These are phyloP conservation scores for Acacia acuminata DNA, from an alignment of 306 rosid species.

Conservation along the genomic window DNA sequence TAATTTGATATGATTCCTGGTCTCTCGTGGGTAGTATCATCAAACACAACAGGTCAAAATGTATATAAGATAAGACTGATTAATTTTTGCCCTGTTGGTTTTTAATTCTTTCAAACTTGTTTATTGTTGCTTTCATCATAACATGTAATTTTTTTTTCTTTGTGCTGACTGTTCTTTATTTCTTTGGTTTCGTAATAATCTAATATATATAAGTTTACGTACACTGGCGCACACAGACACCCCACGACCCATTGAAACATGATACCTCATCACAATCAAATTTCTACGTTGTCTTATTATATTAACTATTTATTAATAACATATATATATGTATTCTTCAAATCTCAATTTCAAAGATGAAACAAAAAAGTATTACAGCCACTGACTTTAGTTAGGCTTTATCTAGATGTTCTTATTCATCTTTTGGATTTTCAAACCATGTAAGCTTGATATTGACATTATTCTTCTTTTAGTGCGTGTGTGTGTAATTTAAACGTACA, in stretches of 20 bases:
- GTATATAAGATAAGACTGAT: not conserved
- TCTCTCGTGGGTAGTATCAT: not conserved
- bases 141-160: not conserved
- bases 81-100: not conserved
- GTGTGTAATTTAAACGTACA: not conserved
- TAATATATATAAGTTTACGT: not conserved
- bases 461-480: not conserved
- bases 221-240: not conserved
- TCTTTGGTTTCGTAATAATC: constrained; percentile 10
- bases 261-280: not conserved
- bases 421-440: not conserved
- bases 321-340: not conserved
- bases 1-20: not conserved
- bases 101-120: not conserved
- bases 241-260: not conserved
- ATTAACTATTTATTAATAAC: not conserved
- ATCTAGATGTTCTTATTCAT: not conserved
- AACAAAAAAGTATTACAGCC: not conserved
- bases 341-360: not conserved
- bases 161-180: not conserved
- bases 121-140: not conserved
- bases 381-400: not conserved
- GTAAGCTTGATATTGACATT: not conserved
- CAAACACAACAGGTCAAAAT: not conserved
- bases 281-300: not conserved